Base-by-base conservation (phyloP, 2,329 filamentous ascomycete genomes). In the Colletotrichum australisinense region DNA sequence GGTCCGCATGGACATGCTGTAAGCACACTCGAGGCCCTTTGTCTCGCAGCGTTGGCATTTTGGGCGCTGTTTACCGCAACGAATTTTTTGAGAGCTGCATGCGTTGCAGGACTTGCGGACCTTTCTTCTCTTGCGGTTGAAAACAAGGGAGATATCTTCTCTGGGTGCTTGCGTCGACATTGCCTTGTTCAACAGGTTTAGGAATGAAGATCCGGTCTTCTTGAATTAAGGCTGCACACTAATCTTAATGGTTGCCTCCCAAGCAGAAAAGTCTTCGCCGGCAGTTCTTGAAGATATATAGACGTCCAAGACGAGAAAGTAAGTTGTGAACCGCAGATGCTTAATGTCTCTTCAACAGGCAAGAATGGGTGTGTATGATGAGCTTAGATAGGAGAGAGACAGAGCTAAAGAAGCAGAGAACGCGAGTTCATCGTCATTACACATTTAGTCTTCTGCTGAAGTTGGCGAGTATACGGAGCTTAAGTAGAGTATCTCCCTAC, bases 81-180 rank as follows among this genome's bases (percentile, higher is more conserved):
- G 56, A 12, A 67, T 67, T 56, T 67, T 67, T 38, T 67, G 65
- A 28, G 65, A 67, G 16, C 65, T 67, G 65, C 65, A 67, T 3
- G 65, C 65, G 30, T 67, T 62, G 28, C 65, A 67, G 24, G 65
- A 67, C 38, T 67, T 58, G 35, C 65, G 65, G 14, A 67, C 65
- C 35, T 62, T 67, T 24, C 65, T 56, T 26, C 46, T 22, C 38
- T 67, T 67, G 28, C 65, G 65, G 28, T 46, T 60, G 16, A 26
- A 53, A 1, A 38, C 64, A 67, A 59, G 35, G 8, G 30, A 26
- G 24, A 58, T 32, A 46, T 55, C 56, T 53, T 67, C 35, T 28
- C 24, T 49, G 16, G 65, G 65, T 7, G 65, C 62, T 24, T 46
- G 56, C n/a, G 38, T 46, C 30, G 64, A n/a, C 28, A 67, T 52